Conservation (phyloP, 169 alveolate genomes). For the Plasmodium gonderi region DNA sequence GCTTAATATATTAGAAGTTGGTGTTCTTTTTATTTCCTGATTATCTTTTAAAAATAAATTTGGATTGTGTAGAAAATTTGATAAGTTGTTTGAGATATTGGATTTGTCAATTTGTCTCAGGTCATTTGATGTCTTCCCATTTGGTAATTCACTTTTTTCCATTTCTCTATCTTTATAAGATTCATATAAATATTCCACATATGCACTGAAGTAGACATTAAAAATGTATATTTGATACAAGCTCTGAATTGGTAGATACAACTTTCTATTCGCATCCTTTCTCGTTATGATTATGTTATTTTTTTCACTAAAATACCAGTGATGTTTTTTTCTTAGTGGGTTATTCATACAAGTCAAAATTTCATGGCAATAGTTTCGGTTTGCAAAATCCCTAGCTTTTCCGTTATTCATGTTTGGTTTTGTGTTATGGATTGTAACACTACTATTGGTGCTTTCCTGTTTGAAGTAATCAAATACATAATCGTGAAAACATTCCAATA, state of each 20-base stretch:
- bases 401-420: not conserved
- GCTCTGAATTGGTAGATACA: constrained; percentile 45
- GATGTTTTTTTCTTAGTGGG: constrained; percentile 23
- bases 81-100: not conserved
- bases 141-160: not conserved
- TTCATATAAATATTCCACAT: constrained; percentile 1
- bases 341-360: constrained; percentile 1
- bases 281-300: constrained; percentile 22
- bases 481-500: constrained; percentile 39
- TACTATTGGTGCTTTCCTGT: not conserved
- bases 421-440: not conserved
- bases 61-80: not conserved
- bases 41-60: not conserved
- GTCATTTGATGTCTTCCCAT: not conserved
- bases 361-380: not conserved
- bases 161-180: not conserved
- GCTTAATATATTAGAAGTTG: constrained; percentile 11
- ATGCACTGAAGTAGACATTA: constrained; percentile 26
- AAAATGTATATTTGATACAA: constrained; percentile 50
- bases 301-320: constrained; percentile 53
- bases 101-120: not conserved
- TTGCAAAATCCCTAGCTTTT: not conserved
- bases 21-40: not conserved
- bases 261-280: not conserved
- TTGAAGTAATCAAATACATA: constrained; percentile 39